Conservation (phyloP, 1,284 basidiomycete genomes). For the Puccinia triticina region DNA sequence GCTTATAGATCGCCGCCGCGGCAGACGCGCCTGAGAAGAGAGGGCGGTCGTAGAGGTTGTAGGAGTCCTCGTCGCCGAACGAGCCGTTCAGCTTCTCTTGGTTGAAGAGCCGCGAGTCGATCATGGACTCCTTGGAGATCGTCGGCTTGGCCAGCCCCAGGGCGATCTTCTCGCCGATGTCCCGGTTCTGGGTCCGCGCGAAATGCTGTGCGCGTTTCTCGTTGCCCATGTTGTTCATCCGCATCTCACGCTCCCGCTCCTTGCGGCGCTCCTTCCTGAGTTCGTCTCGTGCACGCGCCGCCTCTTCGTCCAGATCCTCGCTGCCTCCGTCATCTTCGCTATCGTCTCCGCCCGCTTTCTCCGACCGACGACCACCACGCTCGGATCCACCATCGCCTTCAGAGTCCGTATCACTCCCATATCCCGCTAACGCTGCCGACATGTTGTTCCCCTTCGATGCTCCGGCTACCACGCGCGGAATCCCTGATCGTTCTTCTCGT, state of each 20-base stretch:
- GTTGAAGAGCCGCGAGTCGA: conserved; percentile 96
- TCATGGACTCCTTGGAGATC: conserved; percentile 88
- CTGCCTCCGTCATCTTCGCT: not conserved
- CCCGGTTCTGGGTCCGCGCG: conserved; percentile 92
- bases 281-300: conserved; percentile 79
- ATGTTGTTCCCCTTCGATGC: conserved; percentile 65
- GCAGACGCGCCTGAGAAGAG: conserved; percentile 94
- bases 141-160: conserved; percentile 96
- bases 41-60: conserved; percentile 91
- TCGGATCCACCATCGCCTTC: conserved; percentile 36
- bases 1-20: conserved; percentile 96
- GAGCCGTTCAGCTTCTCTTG: conserved; percentile 79
- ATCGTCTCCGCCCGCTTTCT: not conserved
- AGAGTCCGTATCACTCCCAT: conserved; percentile 55
- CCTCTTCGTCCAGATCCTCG: conserved; percentile 75
- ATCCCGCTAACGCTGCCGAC: conserved; percentile 74
- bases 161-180: conserved; percentile 98
- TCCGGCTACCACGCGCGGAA: conserved; percentile 59
- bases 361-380: conserved; percentile 18
- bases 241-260: conserved; percentile 93
- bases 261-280: conserved; percentile 89
- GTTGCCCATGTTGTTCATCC: conserved; percentile 98
- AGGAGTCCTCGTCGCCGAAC: conserved; percentile 89
- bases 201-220: conserved; percentile 95
- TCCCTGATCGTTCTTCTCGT: conserved; percentile 85